Percentiles rank a stretch among this genome's conserved stretches.
Evolutionary conservation across 2,329 filamentous ascomycete species (phyloP).

Genomic region (Trichoderma afroharzianum): DNA sequence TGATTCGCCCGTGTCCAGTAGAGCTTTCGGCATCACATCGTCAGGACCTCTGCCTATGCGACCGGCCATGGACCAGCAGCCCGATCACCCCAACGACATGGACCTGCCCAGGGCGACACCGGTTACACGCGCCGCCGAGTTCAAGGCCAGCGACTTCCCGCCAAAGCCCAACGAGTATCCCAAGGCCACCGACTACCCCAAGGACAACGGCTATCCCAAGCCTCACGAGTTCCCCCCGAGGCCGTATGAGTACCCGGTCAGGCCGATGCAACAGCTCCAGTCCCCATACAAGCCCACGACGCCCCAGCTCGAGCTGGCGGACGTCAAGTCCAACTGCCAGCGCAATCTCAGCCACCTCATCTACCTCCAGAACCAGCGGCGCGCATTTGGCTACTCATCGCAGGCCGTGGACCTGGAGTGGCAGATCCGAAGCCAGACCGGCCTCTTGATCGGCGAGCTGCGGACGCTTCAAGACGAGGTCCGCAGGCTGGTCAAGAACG

Average conservation of each 20-base stretch:
- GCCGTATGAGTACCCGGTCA: constrained; percentile 6
- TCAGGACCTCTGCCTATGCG: constrained; percentile 20
- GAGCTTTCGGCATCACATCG: background rate
- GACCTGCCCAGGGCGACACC: constrained; percentile 17
- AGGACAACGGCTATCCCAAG: background rate
- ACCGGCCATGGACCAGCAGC: constrained; percentile 22
- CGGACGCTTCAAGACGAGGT: constrained; percentile 43
- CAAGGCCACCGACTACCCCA: background rate
- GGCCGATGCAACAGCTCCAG: constrained; percentile 15
- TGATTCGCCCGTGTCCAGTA: constrained; percentile 4
- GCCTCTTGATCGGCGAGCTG: constrained; percentile 43
- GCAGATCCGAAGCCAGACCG: constrained; percentile 42
- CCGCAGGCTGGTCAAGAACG: constrained; percentile 39
- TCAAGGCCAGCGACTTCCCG: constrained; percentile 9
- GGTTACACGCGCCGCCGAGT: constrained; percentile 16
- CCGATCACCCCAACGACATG: constrained; percentile 24
- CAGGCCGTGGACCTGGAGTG: constrained; percentile 39
- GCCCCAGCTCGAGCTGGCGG: constrained; percentile 25
- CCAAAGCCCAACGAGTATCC: background rate
- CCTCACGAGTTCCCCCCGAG: constrained; percentile 10
- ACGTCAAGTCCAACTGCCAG: constrained; percentile 33
- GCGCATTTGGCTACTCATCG: constrained; percentile 27
- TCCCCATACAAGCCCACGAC: constrained; percentile 1
- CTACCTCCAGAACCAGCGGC: constrained; percentile 31
- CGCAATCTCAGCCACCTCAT: constrained; percentile 36